phyloP scores from a whole-genome alignment of 1,139 yeast genomes.

The Protomyces arabidopsidicola region DNA sequence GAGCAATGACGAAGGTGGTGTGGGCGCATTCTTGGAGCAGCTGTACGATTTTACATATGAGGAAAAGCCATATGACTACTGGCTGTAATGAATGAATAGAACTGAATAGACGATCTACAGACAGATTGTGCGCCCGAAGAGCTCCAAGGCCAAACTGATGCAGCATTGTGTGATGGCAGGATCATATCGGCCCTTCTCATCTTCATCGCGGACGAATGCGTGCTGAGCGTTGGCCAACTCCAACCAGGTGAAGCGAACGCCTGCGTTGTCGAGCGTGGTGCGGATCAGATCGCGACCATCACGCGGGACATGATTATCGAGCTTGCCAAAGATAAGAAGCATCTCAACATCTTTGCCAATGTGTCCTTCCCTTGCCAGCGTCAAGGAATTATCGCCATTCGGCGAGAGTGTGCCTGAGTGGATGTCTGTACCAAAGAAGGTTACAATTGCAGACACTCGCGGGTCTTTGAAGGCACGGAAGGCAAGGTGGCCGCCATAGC shows the following conservation, averaged over 20 bases:
- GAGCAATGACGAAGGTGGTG: conserved; percentile 28
- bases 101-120: conserved; percentile 34
- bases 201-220: conserved; percentile 75
- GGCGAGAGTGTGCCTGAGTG: conserved; percentile 62
- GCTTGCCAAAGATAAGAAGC: conserved; percentile 59
- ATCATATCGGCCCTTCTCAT: conserved; percentile 72
- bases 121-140: conserved; percentile 64
- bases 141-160: conserved; percentile 61
- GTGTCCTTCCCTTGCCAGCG: conserved; percentile 47
- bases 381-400: conserved; percentile 61
- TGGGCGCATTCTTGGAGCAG: conserved; percentile 14
- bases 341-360: conserved; percentile 57
- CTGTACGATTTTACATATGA: conserved; percentile 10
- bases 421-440: conserved; percentile 79
- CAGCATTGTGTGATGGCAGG: conserved; percentile 68
- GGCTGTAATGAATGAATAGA: conserved; percentile 5
- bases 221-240: conserved; percentile 71
- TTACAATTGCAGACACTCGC: conserved; percentile 61
- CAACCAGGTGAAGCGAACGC: conserved; percentile 62
- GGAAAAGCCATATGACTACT: conserved; percentile 18
- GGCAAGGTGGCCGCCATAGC: conserved; percentile 80
- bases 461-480: conserved; percentile 66
- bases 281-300: conserved; percentile 73
- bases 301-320: conserved; percentile 76
- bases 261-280: conserved; percentile 53